Evolutionary conservation across 2,329 filamentous ascomycete species (phyloP).

Genomic region (Trichoderma koningii): DNA sequence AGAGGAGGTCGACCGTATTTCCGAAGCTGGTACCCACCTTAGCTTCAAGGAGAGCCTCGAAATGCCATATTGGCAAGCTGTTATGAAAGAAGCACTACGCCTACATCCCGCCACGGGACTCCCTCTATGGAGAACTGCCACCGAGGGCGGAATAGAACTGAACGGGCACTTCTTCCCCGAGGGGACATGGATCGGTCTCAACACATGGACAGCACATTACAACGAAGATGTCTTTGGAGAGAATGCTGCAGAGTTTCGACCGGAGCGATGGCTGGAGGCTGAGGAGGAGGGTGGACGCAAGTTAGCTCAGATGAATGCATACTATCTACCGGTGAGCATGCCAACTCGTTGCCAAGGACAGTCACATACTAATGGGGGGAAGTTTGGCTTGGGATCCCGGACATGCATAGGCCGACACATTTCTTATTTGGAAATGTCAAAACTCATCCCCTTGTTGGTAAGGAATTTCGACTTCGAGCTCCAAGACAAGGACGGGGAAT

Average conservation of each 20-base stretch:
- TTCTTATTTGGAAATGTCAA: slow-evolving; percentile 47
- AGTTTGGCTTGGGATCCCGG: slow-evolving; percentile 46
- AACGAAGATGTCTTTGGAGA: slow-evolving; percentile 38
- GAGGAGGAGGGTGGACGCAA: slow-evolving; percentile 31
- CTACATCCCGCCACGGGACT: slow-evolving; percentile 52
- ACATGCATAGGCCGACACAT: slow-evolving; percentile 49
- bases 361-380: background rate
- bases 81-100: slow-evolving; percentile 55
- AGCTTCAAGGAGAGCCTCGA: slow-evolving; percentile 46
- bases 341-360: background rate
- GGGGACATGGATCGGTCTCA: slow-evolving; percentile 41
- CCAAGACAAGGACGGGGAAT: slow-evolving; percentile 29
- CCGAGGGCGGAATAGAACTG: slow-evolving; percentile 47
- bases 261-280: slow-evolving; percentile 45
- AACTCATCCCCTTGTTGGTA: slow-evolving; percentile 45
- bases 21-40: slow-evolving; percentile 23
- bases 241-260: slow-evolving; percentile 41
- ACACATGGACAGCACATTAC: slow-evolving; percentile 41
- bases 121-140: slow-evolving; percentile 51
- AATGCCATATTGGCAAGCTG: slow-evolving; percentile 56
- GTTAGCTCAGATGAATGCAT: slow-evolving; percentile 36
- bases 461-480: slow-evolving; percentile 41
- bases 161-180: slow-evolving; percentile 38
- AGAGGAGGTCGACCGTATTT: slow-evolving; percentile 32
- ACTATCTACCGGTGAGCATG: slow-evolving; percentile 36